Base-by-base conservation (phyloP, 1,139 yeast species). In the Debaryomyces sp. region DNA sequence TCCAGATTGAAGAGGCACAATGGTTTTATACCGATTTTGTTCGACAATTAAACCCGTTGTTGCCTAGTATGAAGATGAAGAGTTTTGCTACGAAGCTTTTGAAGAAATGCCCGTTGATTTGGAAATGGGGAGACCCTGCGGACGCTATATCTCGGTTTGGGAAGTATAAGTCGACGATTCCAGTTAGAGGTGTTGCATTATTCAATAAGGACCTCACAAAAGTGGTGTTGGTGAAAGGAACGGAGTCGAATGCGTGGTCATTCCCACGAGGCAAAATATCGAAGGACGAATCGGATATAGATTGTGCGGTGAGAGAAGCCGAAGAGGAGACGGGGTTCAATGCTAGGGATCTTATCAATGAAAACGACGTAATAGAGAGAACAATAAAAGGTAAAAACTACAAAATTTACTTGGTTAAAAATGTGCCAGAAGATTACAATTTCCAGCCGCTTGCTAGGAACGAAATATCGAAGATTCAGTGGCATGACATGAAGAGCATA, bases 211-310 rank as follows among this genome's bases (percentile, higher is more conserved):
- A 80, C 39, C 69, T 90, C 72, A 80, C 85, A 49, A 89, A 89
- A 61, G 77, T 90, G 7, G 63, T 95, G 36, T 71, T 95, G 59
- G 96, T 94, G 3, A 85, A 89, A 62, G 98, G 97, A 2, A 85
- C 86, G 51, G 96, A 89, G 56, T 81, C 92, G n/a, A 74, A 75
- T 36, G 68, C 86, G 10, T 95, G 99, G 99, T 89, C 97, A 5
- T 95, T 95, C 61, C 99, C 99, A 5, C 77, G 97, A 64, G 99
- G 99, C 7, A 95, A 95, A 68, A 95, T 95, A 50, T 89, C 96
- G 36, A 92, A 94, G 64, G 96, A 85, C 61, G 99, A 95, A 68
- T 75, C 85, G 7, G 99, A 95, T 66, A 78, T 83, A n/a, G 84
- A 81, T 48, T 95, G 99, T 73, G 97, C 98, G 5, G 71, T 89